These are phyloP conservation scores for Pascua sp. DNA, from an alignment of 1,284 basidiomycete species.

Conservation along the genomic window DNA sequence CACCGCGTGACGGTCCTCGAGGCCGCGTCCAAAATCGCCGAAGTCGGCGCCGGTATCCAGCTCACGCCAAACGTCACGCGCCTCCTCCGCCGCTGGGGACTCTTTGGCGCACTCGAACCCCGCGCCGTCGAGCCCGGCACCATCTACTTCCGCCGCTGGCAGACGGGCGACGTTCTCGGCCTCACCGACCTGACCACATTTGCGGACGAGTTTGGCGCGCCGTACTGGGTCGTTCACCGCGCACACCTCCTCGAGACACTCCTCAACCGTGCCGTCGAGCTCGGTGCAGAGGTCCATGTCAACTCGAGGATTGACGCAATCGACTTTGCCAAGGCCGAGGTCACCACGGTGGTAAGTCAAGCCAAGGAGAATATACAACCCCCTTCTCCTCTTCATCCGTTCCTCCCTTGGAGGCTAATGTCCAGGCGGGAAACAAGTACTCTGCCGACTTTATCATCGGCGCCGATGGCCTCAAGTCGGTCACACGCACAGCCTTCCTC, in stretches of 20 bases:
- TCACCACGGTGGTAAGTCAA: constrained; percentile 39
- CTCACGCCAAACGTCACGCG: constrained; percentile 55
- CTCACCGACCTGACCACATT: constrained; percentile 52
- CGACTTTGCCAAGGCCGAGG: constrained; percentile 48
- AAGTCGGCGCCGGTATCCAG: constrained; percentile 58
- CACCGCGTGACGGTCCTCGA: constrained; percentile 59
- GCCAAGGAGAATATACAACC: too few species aligned
- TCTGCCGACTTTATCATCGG: constrained; percentile 56
- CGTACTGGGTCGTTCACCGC: constrained; percentile 60
- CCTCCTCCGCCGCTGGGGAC: constrained; percentile 57
- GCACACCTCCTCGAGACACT: constrained; percentile 59
- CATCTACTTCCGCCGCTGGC: constrained; percentile 55
- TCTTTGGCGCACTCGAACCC: constrained; percentile 51
- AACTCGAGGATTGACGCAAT: constrained; percentile 51
- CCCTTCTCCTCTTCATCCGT: too few species aligned
- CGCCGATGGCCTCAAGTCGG: constrained; percentile 57
- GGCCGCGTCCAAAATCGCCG: constrained; percentile 53
- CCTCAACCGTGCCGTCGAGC: constrained; percentile 53
- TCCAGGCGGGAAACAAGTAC: constrained; percentile 26
- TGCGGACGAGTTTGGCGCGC: constrained; percentile 53
- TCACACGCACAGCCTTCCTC: constrained; percentile 11
- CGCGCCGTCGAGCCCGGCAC: constrained; percentile 52
- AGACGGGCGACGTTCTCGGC: constrained; percentile 53
- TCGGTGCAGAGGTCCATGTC: constrained; percentile 55
- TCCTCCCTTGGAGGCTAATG: too few species aligned